Percentiles rank a stretch among this genome's conserved stretches.
Evolutionary conservation across 179 eudicot species (phyloP).

Genomic region (Vitellaria paradoxa): DNA sequence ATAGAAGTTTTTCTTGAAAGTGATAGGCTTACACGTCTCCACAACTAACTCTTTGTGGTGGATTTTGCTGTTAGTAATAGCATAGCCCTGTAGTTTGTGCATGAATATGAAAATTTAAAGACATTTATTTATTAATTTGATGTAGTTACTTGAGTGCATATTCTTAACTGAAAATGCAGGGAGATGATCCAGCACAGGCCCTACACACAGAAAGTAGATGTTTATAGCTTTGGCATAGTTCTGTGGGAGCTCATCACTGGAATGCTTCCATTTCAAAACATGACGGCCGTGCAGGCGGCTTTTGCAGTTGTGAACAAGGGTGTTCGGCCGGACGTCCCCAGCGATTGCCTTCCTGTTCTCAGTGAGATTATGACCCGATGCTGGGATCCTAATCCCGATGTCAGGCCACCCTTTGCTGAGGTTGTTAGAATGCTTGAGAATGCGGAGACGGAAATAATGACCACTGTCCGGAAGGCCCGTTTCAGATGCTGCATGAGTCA

Average conservation of each 20-base stretch:
- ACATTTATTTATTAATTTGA: no score
- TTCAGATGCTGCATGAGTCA: conserved; percentile 82
- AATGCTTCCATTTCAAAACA: conserved; percentile 74
- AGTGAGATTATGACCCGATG: conserved; percentile 74
- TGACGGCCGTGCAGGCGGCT: conserved; percentile 89
- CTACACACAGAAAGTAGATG: conserved; percentile 79
- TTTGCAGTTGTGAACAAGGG: conserved; percentile 86
- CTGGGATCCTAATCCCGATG: conserved; percentile 75
- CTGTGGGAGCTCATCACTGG: conserved; percentile 83
- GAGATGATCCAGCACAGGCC: conserved; percentile 95
- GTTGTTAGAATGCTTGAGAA: conserved; percentile 75
- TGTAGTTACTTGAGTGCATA: no score
- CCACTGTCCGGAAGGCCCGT: conserved; percentile 76
- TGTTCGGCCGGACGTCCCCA: conserved; percentile 61
- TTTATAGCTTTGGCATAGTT: conserved; percentile 84
- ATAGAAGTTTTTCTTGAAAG: no score
- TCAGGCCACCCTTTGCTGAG: conserved; percentile 65
- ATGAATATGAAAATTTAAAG: no score
- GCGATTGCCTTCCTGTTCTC: conserved; percentile 65
- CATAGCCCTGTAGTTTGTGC: no score
- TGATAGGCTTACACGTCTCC: no score
- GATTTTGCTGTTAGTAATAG: no score
- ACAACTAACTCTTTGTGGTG: no score
- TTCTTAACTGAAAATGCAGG: conserved; percentile 28
- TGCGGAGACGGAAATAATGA: conserved; percentile 72